phyloP scores from a whole-genome alignment of 2,329 filamentous ascomycete genomes.

The Grosmannia clavigera region DNA sequence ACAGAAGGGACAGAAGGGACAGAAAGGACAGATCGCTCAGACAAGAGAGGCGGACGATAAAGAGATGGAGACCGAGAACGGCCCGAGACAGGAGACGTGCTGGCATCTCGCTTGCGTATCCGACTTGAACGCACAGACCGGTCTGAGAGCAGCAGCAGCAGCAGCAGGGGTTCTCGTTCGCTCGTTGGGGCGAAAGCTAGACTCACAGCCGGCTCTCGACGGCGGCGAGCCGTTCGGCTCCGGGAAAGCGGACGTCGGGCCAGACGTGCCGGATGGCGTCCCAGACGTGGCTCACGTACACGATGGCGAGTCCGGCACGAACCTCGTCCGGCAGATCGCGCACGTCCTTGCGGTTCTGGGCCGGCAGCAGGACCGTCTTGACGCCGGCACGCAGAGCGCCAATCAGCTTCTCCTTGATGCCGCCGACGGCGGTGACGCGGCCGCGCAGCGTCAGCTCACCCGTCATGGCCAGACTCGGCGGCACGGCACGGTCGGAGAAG shows the following conservation, averaged over 20 bases:
- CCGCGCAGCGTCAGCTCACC: constrained; percentile 70
- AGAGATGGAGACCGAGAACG: not conserved
- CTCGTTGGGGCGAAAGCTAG: no score
- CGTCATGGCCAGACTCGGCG: constrained; percentile 94
- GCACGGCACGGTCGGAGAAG: constrained; percentile 74
- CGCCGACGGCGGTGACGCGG: constrained; percentile 84
- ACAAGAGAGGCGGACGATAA: not conserved
- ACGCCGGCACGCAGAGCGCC: constrained; percentile 87
- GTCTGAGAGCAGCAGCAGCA: not conserved
- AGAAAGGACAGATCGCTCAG: not conserved
- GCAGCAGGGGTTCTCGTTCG: no score
- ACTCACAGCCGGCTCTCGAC: constrained; percentile 67
- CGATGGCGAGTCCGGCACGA: constrained; percentile 71
- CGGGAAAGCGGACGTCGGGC: constrained; percentile 78
- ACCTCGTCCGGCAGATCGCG: constrained; percentile 87
- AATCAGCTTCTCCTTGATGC: constrained; percentile 98
- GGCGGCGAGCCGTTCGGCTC: constrained; percentile 50
- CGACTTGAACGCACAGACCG: not conserved
- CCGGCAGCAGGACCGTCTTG: constrained; percentile 81
- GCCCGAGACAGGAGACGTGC: not conserved
- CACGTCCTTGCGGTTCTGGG: constrained; percentile 82
- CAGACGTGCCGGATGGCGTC: constrained; percentile 84
- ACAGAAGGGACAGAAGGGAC: not conserved
- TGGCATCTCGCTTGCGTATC: not conserved
- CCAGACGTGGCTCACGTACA: constrained; percentile 80